Evolutionary conservation across 2,329 filamentous ascomycete genomes (phyloP), one percentile per base, ranked within the genome.

Genomic region (Alternaria dauci): DNA sequence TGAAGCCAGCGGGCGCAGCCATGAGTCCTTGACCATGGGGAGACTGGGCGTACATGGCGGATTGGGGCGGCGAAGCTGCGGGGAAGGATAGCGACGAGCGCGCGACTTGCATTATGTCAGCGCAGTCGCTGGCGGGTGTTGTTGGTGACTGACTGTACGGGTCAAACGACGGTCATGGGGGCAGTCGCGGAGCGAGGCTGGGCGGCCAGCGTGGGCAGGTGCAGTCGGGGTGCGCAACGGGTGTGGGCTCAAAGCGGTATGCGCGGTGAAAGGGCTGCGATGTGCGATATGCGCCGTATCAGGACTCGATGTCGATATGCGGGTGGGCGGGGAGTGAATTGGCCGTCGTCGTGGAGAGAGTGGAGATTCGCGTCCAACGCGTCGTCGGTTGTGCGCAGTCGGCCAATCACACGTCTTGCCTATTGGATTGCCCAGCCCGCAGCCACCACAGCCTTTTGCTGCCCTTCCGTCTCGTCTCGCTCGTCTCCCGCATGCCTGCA

Each of bases 81-180:
- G 70, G 70, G 62, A 76, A 65, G 34, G 74, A 63, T 39, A 71
- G 66, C 43, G 70, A 70, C 25, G 71, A 47, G 68, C 67, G 74
- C 66, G 73, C 74, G 67, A 76, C 73, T 73, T 76, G 76, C 73
- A 77, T 76, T 60, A 59, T 70, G 67, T 52, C 62, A 63, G 62
- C 55, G 62, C 63, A 61, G 61, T 44, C 38, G 68, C 62, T 54
- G 64, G 61, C 55, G 55, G 55, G 54, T 58, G 58, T 41, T 51
- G 59, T 34, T 51, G 54, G 59, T 52, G 59, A 58, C 47, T 52
- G 59, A 58, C 47, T 42, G 55, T 57, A 59, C 41, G 53, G 42
- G 62, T 68, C 62, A 69, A 52, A 16, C 52, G 64, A 61, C 59
- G 59, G 59, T 28, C 67, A 69, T 71, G 68, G 59, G 61, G 56